Evolutionary conservation across 805 yeast genomes (phyloP), one percentile per base, ranked within the genome.

Genomic region (Tetrapisispora namnaoensis): DNA sequence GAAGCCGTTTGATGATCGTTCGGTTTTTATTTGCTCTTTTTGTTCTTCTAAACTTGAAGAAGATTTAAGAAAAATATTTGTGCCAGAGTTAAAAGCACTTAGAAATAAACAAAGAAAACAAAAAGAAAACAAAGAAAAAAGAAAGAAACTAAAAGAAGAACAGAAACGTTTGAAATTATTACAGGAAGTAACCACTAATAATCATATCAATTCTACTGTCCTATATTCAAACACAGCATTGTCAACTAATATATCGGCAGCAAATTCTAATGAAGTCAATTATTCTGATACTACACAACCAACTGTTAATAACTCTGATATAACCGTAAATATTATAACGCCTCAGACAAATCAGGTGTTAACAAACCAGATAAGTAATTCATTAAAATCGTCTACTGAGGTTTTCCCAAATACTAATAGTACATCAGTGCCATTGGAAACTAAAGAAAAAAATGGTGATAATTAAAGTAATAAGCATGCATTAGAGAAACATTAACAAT

Each of bases 101-200:
- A 55, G 66, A 37, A 48, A 47, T 9, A 58, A 57, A 35, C 59
- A 60, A 47, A 56, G 53, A 39, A 59, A 56, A 37, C 55, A 52
- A 34, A 58, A 53, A 27, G 60, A 61, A 40, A 66, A 63, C 30
- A 58, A 61, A 21, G 66, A 62, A 45, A 56, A 51, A 42, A 55
- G 65, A 43, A 59, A 60, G 38, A 51, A 47, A 44, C 48, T 52
- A 22, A 61, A 61, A 41, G 57, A 56, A 37, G 59, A 55, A 43
- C 58, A 47, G 21, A 46, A 45, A 40, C 36, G 32, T 7, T 18
- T 18, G 21, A 34, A 22, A 18, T 21, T 17, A 34, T 42, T 42
- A 24, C 14, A 27, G 7, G 35, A 22, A 21, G 4, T 13, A 16
- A 13, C 21, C 4, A n/a, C 4, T 6, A 17, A 4, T 36, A 17